Conservation (phyloP, 1,139 yeast genomes). For the Suhomyces ambrosiae region DNA sequence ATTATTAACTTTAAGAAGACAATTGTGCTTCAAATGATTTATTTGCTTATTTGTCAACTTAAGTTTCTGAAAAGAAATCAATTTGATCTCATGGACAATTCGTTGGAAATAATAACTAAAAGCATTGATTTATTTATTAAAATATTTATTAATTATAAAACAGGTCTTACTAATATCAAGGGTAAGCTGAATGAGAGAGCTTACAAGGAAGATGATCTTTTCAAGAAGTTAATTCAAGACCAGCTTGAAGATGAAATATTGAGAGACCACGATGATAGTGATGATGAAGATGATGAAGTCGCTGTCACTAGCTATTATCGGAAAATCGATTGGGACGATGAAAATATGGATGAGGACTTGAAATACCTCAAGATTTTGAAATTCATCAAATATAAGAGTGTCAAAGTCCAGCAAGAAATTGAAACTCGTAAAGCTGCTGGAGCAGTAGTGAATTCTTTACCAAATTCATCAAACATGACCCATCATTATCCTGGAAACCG, state of each 20-base stretch:
- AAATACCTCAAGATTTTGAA: constrained; percentile 48
- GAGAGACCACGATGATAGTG: constrained; percentile 39
- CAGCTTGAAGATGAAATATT: constrained; percentile 44
- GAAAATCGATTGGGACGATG: constrained; percentile 53
- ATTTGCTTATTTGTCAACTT: constrained; percentile 43
- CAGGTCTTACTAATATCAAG: constrained; percentile 17
- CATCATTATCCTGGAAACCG: constrained; percentile 3
- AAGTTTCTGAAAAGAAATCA: constrained; percentile 33
- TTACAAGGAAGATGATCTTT: constrained; percentile 41
- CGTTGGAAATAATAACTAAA: constrained; percentile 28
- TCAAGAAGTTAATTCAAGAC: constrained; percentile 42
- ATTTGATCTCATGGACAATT: constrained; percentile 23
- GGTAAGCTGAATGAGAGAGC: constrained; percentile 19
- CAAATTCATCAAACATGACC: constrained; percentile 4
- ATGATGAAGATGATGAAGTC: constrained; percentile 31
- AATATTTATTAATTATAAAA: constrained; percentile 43
- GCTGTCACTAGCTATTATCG: constrained; percentile 20
- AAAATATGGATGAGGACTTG: constrained; percentile 52
- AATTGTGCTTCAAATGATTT: constrained; percentile 48
- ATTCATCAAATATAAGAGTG: constrained; percentile 44
- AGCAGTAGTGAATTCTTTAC: constrained; percentile 10
- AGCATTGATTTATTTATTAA: constrained; percentile 42
- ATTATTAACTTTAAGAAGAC: constrained; percentile 50
- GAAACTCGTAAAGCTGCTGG: constrained; percentile 14
- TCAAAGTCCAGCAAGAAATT: constrained; percentile 11